Conservation (phyloP, 2,329 filamentous ascomycete species). For the Chaetomiaceae sp. region DNA sequence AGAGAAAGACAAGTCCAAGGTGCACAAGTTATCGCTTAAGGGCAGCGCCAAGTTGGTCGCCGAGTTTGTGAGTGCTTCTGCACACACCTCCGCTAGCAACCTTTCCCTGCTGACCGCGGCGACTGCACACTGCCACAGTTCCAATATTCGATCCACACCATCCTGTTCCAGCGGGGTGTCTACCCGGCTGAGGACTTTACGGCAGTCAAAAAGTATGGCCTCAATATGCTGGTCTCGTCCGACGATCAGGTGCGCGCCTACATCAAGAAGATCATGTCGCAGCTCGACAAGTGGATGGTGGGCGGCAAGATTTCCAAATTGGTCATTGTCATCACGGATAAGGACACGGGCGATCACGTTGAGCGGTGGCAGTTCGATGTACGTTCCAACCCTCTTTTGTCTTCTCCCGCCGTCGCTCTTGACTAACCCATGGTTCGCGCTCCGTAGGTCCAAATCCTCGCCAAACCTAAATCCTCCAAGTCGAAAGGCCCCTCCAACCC, state of each 20-base stretch:
- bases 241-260: conserved; percentile 99
- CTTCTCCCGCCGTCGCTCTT: neutral
- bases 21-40: conserved; percentile 89
- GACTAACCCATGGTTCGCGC: conserved; percentile 9
- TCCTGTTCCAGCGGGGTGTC: conserved; percentile 82
- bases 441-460: conserved; percentile 36
- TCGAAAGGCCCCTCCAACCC: conserved; percentile 41
- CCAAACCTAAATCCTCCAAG: conserved; percentile 23
- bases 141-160: conserved; percentile 97
- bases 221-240: conserved; percentile 95
- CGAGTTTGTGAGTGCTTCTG: conserved; percentile 69
- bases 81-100: neutral
- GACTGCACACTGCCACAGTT: conserved; percentile 48
- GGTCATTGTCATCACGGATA: conserved; percentile 92
- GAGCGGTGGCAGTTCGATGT: conserved; percentile 99
- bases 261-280: conserved; percentile 98
- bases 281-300: conserved; percentile 96
- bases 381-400: conserved; percentile 20
- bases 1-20: conserved; percentile 71
- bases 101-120: neutral
- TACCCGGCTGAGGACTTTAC: conserved; percentile 96
- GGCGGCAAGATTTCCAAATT: conserved; percentile 95
- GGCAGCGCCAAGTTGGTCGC: conserved; percentile 80
- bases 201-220: conserved; percentile 97
- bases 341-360: conserved; percentile 92